Evolutionary conservation across 371 early-diverging fungal genomes (phyloP), one percentile per base, ranked within the genome.

Genomic region (Syncephalastrum contaminatum): DNA sequence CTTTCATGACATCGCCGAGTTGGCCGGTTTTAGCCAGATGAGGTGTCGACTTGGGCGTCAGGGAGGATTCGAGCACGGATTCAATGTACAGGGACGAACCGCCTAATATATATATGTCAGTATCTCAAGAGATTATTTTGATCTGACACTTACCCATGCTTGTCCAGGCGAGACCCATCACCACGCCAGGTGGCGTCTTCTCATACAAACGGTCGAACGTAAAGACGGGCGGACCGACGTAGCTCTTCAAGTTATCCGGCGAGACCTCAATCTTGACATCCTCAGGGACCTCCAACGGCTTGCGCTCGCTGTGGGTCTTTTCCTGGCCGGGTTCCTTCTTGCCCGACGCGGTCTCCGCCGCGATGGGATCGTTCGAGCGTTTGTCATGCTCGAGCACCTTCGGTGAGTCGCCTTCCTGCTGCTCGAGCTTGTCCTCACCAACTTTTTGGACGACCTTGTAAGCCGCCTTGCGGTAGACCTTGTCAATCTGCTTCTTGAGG

Each of bases 1-100:
- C 99, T 76, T 97, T 96, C 98, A 98, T 98, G 21, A 98, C 98
- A 69, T 96, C 95, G 39, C 98, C 98, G 58, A 98, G 79, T 66
- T 98, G 96, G 19, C 98, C 99, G 2, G 99, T 97, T 54, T 81
- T 85, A 45, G 82, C 73, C 41, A 92, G 82, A 22, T 75, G 65
- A 45, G 93, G 89, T 25, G 84, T 84, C 10, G 84, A 83, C 49
- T 84, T 82, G n/a, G 78, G 75, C 7, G 70, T 60, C 16, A 88
- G 69, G 19, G 85, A 77, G 0, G 89, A 85, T 47, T 96, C 95
- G 4, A 95, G 79, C 19, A 95, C 93, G 16, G 95, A 93, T 72
- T 98, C 99, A 53, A 97, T 92, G 63, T 95, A 97, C 1, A 98
- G 75, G 1, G 93, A 85, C 0, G 96, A 90, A 14, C 99, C 98